Conservation (phyloP, 331 rosid genomes). For the Cydonia oblonga region DNA sequence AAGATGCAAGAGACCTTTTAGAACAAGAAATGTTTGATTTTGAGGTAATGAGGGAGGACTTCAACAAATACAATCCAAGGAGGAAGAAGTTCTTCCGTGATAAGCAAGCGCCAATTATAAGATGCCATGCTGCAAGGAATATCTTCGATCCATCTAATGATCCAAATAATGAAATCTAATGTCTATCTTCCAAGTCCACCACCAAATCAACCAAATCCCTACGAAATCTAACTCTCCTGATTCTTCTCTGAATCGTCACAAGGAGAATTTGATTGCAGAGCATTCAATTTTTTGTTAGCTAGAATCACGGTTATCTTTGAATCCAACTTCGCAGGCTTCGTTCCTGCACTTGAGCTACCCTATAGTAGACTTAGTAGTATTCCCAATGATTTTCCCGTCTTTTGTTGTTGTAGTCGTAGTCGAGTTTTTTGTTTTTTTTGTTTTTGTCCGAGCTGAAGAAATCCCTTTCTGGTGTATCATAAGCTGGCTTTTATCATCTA, state of each 20-base stretch:
- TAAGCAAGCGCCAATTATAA: too few species aligned
- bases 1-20: too few species aligned
- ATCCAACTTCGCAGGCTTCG: constrained; percentile 27
- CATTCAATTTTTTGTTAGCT: constrained; percentile 34
- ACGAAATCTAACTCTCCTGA: constrained; percentile 23
- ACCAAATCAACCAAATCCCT: too few species aligned
- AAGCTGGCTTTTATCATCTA: constrained; percentile 28
- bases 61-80: too few species aligned
- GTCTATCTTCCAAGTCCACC: too few species aligned
- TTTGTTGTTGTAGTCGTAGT: constrained; percentile 11
- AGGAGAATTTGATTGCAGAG: constrained; percentile 31
- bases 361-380: constrained; percentile 19
- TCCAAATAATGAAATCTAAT: too few species aligned
- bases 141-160: too few species aligned
- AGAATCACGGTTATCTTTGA: constrained; percentile 44
- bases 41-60: too few species aligned
- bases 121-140: too few species aligned
- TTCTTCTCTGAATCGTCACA: constrained; percentile 10
- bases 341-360: constrained; percentile 41
- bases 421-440: constrained; percentile 16
- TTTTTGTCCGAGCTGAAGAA: constrained; percentile 35
- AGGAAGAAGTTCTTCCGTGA: too few species aligned
- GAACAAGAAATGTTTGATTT: too few species aligned
- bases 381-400: constrained; percentile 35
- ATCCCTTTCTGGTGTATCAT: constrained; percentile 39